phyloP scores from a whole-genome alignment of 75 land plant genomes.

The Larix kaempferi region DNA sequence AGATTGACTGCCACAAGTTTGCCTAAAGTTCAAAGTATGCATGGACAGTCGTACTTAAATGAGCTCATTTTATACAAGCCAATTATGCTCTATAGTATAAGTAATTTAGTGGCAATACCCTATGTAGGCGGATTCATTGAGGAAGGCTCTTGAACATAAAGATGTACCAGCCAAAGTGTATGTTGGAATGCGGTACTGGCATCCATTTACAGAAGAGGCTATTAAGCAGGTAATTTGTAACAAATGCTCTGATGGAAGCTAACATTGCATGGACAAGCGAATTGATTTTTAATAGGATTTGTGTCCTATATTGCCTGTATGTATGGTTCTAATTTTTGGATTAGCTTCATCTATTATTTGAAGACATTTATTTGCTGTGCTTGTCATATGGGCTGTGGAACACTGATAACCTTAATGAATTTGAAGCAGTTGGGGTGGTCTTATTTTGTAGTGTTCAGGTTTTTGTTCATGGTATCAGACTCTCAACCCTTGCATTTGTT shows the following conservation, averaged over 20 bases:
- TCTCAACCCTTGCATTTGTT: neutral
- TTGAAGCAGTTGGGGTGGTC: neutral
- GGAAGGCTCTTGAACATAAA: slow-evolving; percentile 57
- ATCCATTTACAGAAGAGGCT: slow-evolving; percentile 99
- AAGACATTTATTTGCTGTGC: neutral
- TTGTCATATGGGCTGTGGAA: neutral
- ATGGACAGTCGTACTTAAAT: neutral
- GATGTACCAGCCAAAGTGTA: slow-evolving; percentile 85
- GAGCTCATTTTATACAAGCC: neutral
- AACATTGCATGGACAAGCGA: neutral
- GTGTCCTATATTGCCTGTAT: neutral
- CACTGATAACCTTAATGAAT: neutral
- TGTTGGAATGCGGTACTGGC: slow-evolving; percentile 99
- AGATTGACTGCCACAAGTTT: neutral
- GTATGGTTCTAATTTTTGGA: neutral
- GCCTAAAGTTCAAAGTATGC: neutral
- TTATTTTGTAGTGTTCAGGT: neutral
- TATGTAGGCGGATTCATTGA: slow-evolving; percentile 80
- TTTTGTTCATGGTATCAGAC: neutral
- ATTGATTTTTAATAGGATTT: neutral
- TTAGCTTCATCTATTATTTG: neutral
- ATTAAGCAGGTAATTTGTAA: slow-evolving; percentile 69
- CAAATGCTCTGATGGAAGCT: neutral
- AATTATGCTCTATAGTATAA: neutral
- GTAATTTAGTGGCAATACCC: too few relatives aligned